Evolutionary conservation across 1,139 yeast species (phyloP), one percentile per base, ranked within the genome.

Genomic region (Blastobotrys proliferans): DNA sequence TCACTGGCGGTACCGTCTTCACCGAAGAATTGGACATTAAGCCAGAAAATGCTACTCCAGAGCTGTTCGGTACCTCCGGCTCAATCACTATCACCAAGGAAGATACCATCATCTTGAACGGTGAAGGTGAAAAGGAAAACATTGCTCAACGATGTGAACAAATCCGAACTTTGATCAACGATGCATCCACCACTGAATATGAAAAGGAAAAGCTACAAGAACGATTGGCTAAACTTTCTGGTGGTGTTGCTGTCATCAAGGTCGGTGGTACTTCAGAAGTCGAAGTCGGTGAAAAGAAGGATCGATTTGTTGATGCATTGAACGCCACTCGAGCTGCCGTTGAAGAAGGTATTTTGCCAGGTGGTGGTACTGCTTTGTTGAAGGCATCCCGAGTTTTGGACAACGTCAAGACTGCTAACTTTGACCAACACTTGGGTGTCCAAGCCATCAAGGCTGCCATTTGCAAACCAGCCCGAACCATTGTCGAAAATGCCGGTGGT

Each of bases 241-340:
- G 99, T 49, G 98, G 98, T 79, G 98, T 92, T 66, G 99, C 99
- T 52, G 98, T 94, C 55, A 77, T 92, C 62, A 86, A 84, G 76
- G 98, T 92, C 51, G 99, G 99, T 67, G 99, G 99, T 58, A 70
- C 98, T 43, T 87, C 96, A 20, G 99, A 92, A 73, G 88, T 92
- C 57, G 99, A 92, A 74, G 99, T 92, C 56, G 95, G 97, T 64
- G 99, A 92, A 76, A 94, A 92, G 95, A 92, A 92, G 76, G 99
- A 92, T 69, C 88, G 99, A 74, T 94, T 90, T 65, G 98, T 94
- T 61, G 99, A 92, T 73, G 98, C 99, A 39, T 79, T 92, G 64
- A 92, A 94, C 67, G 98, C 99, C 48, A 94, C 98, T 47, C 88
- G 98, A 74, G 98, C 99, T 56, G 99, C 99, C 52, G 98, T 92